Conservation (phyloP, 2,329 filamentous ascomycete genomes). For the Hymenoscyphus repandus region DNA sequence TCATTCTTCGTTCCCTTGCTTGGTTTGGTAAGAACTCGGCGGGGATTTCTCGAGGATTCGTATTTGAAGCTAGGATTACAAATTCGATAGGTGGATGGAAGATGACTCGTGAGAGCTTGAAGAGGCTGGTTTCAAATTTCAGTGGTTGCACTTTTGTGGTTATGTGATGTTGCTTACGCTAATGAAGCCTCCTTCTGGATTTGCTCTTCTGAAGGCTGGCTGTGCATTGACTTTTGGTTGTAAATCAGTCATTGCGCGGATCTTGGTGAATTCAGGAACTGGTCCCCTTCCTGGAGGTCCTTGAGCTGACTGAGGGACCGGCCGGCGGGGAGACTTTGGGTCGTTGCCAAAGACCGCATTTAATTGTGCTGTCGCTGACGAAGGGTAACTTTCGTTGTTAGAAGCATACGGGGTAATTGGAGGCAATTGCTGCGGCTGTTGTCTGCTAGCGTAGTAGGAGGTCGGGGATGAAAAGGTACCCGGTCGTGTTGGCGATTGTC, state of each 20-base stretch:
- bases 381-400: constrained; percentile 65
- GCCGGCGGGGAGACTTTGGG: constrained; percentile 53
- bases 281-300: constrained; percentile 53
- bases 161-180: constrained; percentile 58
- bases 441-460: constrained; percentile 47
- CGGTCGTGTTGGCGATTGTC: constrained; percentile 74
- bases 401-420: constrained; percentile 66
- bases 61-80: constrained; percentile 99
- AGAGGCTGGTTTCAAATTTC: constrained; percentile 59
- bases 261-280: constrained; percentile 82
- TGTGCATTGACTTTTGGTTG: constrained; percentile 80
- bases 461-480: constrained; percentile 53
- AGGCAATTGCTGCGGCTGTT: constrained; percentile 61
- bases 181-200: constrained; percentile 96
- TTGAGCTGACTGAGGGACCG: constrained; percentile 41
- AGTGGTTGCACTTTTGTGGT: constrained; percentile 13
- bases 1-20: constrained; percentile 99
- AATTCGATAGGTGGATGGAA: constrained; percentile 94
- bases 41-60: constrained; percentile 93
- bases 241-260: constrained; percentile 68
- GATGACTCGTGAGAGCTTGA: constrained; percentile 88
- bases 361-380: constrained; percentile 63
- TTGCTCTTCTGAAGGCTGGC: constrained; percentile 85
- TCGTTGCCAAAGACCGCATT: constrained; percentile 59
- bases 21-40: constrained; percentile 92